Conservation (phyloP, 371 early-diverging fungal species). For the Mucor mucedo region DNA sequence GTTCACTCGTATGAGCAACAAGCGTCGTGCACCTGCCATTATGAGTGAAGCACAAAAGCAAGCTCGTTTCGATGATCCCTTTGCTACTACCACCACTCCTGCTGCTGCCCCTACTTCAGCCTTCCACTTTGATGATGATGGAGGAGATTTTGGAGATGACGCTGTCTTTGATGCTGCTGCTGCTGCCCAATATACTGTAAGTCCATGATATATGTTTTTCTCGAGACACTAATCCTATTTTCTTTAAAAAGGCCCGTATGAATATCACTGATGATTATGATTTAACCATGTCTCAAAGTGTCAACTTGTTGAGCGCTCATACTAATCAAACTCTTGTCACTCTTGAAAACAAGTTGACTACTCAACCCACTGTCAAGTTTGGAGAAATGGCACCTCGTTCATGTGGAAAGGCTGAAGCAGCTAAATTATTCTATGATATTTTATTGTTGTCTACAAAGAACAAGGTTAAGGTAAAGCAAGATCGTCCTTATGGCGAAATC, state of each 20-base stretch:
- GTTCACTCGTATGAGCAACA: slow-evolving; percentile 21
- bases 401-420: slow-evolving; percentile 69
- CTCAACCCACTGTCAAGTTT: slow-evolving; percentile 25
- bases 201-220: not conserved
- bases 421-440: slow-evolving; percentile 89
- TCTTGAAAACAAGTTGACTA: slow-evolving; percentile 30
- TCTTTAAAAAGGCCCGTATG: too few relatives aligned
- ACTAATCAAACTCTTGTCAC: slow-evolving; percentile 25
- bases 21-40: slow-evolving; percentile 25
- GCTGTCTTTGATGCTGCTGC: not conserved
- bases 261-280: slow-evolving; percentile 8
- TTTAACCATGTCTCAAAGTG: slow-evolving; percentile 22
- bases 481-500: slow-evolving; percentile 84
- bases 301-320: slow-evolving; percentile 16
- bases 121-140: slow-evolving; percentile 29
- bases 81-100: not conserved
- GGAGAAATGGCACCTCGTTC: slow-evolving; percentile 37
- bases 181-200: not conserved
- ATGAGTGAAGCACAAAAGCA: not conserved
- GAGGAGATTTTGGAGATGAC: slow-evolving; percentile 8
- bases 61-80: slow-evolving; percentile 12
- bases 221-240: too few relatives aligned
- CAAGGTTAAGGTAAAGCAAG: slow-evolving; percentile 83
- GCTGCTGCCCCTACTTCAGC: slow-evolving; percentile 15
- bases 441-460: slow-evolving; percentile 88